Evolutionary conservation across 192 early-diverging fungal genomes (phyloP), one percentile per base, ranked within the genome.

Genomic region (Thoreauomyces humboldtii): DNA sequence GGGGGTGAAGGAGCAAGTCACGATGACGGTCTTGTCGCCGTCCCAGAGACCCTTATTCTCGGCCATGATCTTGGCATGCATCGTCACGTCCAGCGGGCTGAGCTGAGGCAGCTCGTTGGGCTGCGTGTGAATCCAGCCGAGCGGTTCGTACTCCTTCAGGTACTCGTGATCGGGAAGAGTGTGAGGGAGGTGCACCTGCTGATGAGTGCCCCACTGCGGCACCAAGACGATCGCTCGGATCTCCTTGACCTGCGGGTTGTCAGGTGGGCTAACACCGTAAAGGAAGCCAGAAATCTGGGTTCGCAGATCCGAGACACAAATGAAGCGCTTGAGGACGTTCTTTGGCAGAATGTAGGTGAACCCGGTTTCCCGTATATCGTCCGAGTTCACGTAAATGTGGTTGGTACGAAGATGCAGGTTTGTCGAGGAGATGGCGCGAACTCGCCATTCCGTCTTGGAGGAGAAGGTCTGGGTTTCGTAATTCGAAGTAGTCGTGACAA

Each of bases 391-490:
- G 64, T 94, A 98, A 71, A 99, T 89, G 73, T 98, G 92, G 72
- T 95, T 92, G 3, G 95, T 96, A 62, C 95, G 91, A 56, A 98
- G 74, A 57, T 92, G 89, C 72, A 99, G 73, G 72, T 96, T 98
- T 59, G 95, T 95, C 7, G 94, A 89, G 2, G 96, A 92, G 52
- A 99, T 92, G n/a, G 96, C 95, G 38, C 96, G 88, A 44, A 95
- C 86, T 59, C 96, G 91, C 96, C 96, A 99, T 72, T 99, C 96
- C 4, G 95, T 97, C 81, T 99, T 98, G 43, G 94, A 96, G n/a
- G 89, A 84, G 74, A 99, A 99, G 3, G 92, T 92, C 77, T 95
- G 91, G 5, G 91, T 88, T 77, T 98, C 96, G 69, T 96, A 99
- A 63, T 93, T 92, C 61, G 92, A 93, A 2, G 93, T 96, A 4